Base-by-base conservation (phyloP, 2,329 filamentous ascomycete species). In the Fusarium sp. region DNA sequence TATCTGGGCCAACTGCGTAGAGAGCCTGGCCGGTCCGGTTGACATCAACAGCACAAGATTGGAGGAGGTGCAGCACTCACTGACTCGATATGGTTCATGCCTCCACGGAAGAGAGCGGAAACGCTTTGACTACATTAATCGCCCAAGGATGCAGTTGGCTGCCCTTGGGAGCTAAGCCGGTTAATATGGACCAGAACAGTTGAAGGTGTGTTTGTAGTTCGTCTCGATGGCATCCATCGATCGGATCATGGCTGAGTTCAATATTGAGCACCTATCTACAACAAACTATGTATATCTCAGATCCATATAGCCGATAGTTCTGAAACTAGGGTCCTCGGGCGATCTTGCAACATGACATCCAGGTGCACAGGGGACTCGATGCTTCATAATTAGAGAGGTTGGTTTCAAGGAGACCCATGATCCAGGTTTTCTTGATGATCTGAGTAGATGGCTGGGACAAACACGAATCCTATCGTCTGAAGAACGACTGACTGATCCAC, bases 11-110 rank as follows among this genome's bases (percentile, higher is more conserved):
- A 74, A 62, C 66, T 27, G 21, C 25, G 63, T 58, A 55, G 55
- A 23, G 48, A 53, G 41, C 47, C 32, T 68, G 54, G 54, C 69
- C 72, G 71, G 72, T 57, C 72, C 73, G 68, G 66, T 61, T 51
- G 47, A 63, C 32, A 25, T n/a, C 34, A 41, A 55, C 40, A 40
- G 48, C 37, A 53, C 32, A 58, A 46, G 61, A 59, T 37, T 42
- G 46, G 64, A 46, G 20, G 53, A 32, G 42, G 40, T 54, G 32
- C 42, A 37, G 10, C 18, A 37, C 34, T 37, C 34, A 37, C 10
- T 37, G 34, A 47, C 61, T 55, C 21, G 37, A 40, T 27, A 40
- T 23, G 41, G 34, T 47, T 46, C 28, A 54, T 34, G 43, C 51
- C 37, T 30, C 43, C 28, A 42, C 23, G 42, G 27, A 40, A 41